Percentiles rank a stretch among this genome's conserved stretches.
Conservation (phyloP, 805 yeast species). For the Huiozyma naganishii region DNA sequence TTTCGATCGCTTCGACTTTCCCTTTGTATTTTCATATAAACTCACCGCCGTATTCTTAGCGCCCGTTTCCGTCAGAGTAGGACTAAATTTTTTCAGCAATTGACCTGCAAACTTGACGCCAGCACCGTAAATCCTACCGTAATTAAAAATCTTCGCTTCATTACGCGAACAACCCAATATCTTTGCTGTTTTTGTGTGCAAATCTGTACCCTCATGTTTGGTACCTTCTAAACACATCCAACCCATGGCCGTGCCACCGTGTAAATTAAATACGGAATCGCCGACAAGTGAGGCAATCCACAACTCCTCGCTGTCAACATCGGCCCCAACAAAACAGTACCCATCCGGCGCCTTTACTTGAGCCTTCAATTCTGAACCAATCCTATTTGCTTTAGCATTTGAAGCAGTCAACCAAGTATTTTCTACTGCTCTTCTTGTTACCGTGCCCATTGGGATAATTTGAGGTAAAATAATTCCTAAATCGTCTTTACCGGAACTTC, state of each 20-base stretch:
- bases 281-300: constrained; percentile 97
- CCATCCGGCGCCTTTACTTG: constrained; percentile 81
- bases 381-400: constrained; percentile 72
- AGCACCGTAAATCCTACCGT: constrained; percentile 96
- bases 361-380: constrained; percentile 90
- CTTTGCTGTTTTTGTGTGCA: constrained; percentile 87
- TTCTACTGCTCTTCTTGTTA: constrained; percentile 93
- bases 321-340: constrained; percentile 92
- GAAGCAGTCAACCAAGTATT: constrained; percentile 97
- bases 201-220: constrained; percentile 81
- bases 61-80: constrained; percentile 50
- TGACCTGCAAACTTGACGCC: constrained; percentile 84
- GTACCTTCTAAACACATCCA: constrained; percentile 99
- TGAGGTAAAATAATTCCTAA: constrained; percentile 76
- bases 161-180: constrained; percentile 82
- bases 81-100: constrained; percentile 75
- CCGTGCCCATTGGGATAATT: constrained; percentile 88
- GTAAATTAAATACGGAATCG: constrained; percentile 77
- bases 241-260: constrained; percentile 94
- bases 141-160: constrained; percentile 91
- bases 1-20: constrained; percentile 34
- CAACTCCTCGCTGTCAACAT: constrained; percentile 94
- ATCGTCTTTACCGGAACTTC: constrained; percentile 9
- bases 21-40: constrained; percentile 78
- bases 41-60: constrained; percentile 55